Evolutionary conservation across 1,284 basidiomycete genomes (phyloP).

Genomic region (Sporisorium exsertum): DNA sequence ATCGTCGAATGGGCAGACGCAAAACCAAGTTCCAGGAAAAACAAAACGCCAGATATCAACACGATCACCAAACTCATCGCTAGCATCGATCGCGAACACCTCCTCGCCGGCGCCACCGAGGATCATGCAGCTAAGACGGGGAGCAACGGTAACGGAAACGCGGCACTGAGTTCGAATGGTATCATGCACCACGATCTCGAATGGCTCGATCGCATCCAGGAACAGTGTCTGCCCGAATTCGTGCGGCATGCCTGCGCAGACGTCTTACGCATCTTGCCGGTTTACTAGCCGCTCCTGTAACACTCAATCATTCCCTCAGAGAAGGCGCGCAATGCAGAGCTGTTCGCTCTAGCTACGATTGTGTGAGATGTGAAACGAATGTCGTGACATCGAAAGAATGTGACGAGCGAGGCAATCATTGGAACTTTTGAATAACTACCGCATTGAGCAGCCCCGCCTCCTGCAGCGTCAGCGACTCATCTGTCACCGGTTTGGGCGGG

Average conservation of each 20-base stretch:
- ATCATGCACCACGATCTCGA: slow-evolving; percentile 42
- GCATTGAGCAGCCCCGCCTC: slow-evolving; percentile 64
- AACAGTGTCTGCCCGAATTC: slow-evolving; percentile 47
- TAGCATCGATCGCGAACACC: slow-evolving; percentile 44
- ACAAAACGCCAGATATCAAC: slow-evolving; percentile 41
- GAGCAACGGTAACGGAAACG: not conserved
- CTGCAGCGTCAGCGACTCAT: slow-evolving; percentile 60
- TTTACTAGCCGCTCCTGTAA: slow-evolving; percentile 18
- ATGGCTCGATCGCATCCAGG: slow-evolving; percentile 54
- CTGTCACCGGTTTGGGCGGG: slow-evolving; percentile 65
- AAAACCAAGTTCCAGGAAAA: slow-evolving; percentile 27
- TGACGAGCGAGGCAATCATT: slow-evolving; percentile 10
- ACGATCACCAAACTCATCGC: slow-evolving; percentile 52
- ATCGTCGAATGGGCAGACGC: slow-evolving; percentile 43
- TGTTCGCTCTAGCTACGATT: too few relatives aligned
- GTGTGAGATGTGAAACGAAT: not conserved
- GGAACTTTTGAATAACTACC: slow-evolving; percentile 65
- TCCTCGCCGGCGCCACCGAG: slow-evolving; percentile 46
- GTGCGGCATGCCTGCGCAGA: slow-evolving; percentile 41
- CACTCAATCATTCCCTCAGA: not conserved
- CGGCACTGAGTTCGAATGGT: not conserved
- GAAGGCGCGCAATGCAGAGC: too few relatives aligned
- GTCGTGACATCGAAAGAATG: slow-evolving; percentile 3
- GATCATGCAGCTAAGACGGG: slow-evolving; percentile 6
- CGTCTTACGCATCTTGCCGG: slow-evolving; percentile 43